These are phyloP conservation scores for Hirschioporus abietinus DNA, from an alignment of 768 basidiomycete species.

Conservation along the genomic window DNA sequence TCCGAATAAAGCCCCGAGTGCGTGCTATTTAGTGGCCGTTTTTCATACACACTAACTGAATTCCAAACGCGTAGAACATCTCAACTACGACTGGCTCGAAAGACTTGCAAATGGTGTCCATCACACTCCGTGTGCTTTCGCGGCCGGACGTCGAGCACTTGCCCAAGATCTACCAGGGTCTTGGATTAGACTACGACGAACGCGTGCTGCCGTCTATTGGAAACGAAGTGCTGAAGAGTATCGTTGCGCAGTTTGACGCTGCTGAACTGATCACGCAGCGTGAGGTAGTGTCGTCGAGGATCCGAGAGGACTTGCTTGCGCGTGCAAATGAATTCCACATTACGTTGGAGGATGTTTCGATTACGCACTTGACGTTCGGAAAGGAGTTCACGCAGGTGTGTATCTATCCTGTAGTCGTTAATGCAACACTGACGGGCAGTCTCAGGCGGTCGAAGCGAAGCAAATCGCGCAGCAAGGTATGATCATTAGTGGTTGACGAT, in stretches of 20 bases:
- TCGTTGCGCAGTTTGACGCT: slow-evolving; percentile 97
- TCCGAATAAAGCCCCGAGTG: slow-evolving; percentile 93
- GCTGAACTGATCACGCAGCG: slow-evolving; percentile 96
- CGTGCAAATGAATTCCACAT: slow-evolving; percentile 97
- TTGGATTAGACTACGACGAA: slow-evolving; percentile 97
- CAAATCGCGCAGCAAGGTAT: slow-evolving; percentile 98
- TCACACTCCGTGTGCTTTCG: slow-evolving; percentile 93
- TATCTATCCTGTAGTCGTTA: slow-evolving; percentile 9
- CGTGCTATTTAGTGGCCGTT: slow-evolving; percentile 20
- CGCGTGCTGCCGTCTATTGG: slow-evolving; percentile 95
- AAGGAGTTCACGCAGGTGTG: slow-evolving; percentile 81
- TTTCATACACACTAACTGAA: not conserved
- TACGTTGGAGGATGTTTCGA: slow-evolving; percentile 93
- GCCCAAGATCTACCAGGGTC: slow-evolving; percentile 88
- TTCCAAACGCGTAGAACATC: slow-evolving; percentile 61
- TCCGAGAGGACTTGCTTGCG: slow-evolving; percentile 86
- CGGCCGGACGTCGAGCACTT: slow-evolving; percentile 87
- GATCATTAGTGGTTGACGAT: not conserved
- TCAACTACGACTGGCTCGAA: slow-evolving; percentile 99
- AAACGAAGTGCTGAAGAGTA: slow-evolving; percentile 96
- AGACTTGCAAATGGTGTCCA: slow-evolving; percentile 97
- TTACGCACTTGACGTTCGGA: slow-evolving; percentile 86
- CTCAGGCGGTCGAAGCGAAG: slow-evolving; percentile 94
- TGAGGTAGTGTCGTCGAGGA: slow-evolving; percentile 92
- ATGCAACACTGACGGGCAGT: slow-evolving; percentile 15